Evolutionary conservation across 2,329 filamentous ascomycete species (phyloP), one percentile per base, ranked within the genome.

Genomic region (Dactylellina leptospora): DNA sequence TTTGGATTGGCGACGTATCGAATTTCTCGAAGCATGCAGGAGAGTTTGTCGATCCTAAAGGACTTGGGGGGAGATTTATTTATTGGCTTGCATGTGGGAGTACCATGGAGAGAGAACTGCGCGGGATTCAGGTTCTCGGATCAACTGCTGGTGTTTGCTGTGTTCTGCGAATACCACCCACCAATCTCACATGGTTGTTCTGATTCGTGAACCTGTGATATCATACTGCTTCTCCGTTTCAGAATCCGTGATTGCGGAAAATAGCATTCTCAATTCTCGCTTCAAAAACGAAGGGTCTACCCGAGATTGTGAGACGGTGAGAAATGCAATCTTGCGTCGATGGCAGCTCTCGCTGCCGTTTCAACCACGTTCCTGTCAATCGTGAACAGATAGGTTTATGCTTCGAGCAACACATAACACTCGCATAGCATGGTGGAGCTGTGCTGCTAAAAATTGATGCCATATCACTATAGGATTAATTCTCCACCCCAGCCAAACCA

Each of bases 171-270:
- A n/a, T n/a, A n/a, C n/a, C n/a, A n/a, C n/a, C n/a, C n/a, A n/a
- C n/a, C n/a, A n/a, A n/a, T 72, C 68, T 72, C 68, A 54, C 53
- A 20, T 40, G 68, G 45, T 64, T 72, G 38, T 25, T 63, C 64
- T 20, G 51, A 71, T 45, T 28, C 42, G 58, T n/a, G 18, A 1
- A 9, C 18, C 1, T 36, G 13, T 45, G 51, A 27, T 22, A 56
- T 61, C 48, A 27, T 40, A 8, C 2, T 40, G 33, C 36, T n/a
- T 42, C 9, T n/a, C n/a, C n/a, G n/a, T n/a, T n/a, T n/a, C n/a
- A 25, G 22, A 20, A 33, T 55, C 8, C 13, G 20, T 9, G 16
- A 18, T 20, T 51, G 38, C 16, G 45, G 13, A 42, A 38, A 36
- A 48, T 66, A 58, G 44, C n/a, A 27, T 27, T n/a, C n/a, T n/a